Conservation (phyloP, 441 rosid species). For the Adansonia gregorii region DNA sequence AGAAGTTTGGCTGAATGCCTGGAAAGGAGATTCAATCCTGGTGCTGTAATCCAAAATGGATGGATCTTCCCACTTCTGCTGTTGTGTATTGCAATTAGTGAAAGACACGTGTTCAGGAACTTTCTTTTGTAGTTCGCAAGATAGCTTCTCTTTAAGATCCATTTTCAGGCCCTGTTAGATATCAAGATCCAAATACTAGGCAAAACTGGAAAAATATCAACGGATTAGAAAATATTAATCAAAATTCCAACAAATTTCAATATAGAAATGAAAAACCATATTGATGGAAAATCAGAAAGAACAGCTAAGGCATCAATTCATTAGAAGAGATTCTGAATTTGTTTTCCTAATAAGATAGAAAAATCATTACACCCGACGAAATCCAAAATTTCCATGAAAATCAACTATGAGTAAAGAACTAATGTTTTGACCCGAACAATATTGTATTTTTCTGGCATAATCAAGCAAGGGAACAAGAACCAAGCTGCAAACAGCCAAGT, state of each 20-base stretch:
- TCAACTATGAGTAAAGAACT: neutral
- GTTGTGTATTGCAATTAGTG: constrained; percentile 40
- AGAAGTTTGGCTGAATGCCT: constrained; percentile 40
- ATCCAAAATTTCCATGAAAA: neutral
- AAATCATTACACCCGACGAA: neutral
- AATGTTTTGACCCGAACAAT: neutral
- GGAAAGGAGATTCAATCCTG: constrained; percentile 44
- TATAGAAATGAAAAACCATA: neutral
- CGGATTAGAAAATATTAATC: constrained; percentile 25
- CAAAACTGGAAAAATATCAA: constrained; percentile 34
- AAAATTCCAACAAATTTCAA: constrained; percentile 18
- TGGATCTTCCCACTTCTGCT: constrained; percentile 71
- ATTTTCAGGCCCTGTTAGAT: constrained; percentile 37
- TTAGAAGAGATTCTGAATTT: neutral
- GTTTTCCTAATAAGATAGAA: too few species aligned
- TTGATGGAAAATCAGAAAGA: neutral
- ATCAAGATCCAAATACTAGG: constrained; percentile 27
- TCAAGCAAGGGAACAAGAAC: neutral
- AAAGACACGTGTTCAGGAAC: constrained; percentile 39
- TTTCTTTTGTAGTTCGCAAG: constrained; percentile 40
- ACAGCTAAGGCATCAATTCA: neutral
- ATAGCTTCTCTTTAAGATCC: constrained; percentile 61
- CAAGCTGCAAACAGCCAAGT: constrained; percentile 1
- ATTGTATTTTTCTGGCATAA: neutral
- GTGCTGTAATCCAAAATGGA: constrained; percentile 53